Conservation (phyloP, 2,329 filamentous ascomycete species). For the Colletotrichum cordylinicola region DNA sequence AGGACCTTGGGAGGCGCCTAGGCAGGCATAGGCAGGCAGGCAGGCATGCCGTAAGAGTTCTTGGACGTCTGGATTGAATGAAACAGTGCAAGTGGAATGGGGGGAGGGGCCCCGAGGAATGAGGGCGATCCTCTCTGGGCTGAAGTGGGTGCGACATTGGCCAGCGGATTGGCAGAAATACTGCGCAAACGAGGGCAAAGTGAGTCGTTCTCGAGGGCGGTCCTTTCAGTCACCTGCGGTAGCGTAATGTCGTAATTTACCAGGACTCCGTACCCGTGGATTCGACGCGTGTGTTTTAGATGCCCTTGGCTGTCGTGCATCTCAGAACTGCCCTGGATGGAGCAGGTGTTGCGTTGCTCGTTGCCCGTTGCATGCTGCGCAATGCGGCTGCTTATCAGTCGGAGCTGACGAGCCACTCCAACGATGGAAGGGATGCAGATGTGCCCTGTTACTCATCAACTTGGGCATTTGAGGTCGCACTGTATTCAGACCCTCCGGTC, state of each 20-base stretch:
- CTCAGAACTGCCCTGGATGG: background rate
- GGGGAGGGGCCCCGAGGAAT: conserved; percentile 10
- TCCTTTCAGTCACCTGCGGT: conserved; percentile 14
- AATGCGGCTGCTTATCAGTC: conserved; percentile 1
- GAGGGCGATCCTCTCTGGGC: conserved; percentile 7
- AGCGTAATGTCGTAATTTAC: conserved; percentile 10
- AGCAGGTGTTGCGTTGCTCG: background rate
- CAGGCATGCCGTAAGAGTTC: background rate
- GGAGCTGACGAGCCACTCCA: background rate
- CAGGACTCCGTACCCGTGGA: background rate
- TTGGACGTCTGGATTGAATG: background rate
- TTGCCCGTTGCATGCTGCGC: background rate
- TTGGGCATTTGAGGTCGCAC: background rate
- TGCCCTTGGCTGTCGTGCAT: background rate
- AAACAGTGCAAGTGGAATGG: conserved; percentile 13
- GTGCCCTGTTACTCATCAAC: background rate
- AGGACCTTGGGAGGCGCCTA: background rate
- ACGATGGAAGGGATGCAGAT: background rate
- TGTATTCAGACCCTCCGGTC: background rate
- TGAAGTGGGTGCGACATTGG: conserved; percentile 10
- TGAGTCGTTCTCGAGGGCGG: background rate
- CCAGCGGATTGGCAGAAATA: conserved; percentile 1
- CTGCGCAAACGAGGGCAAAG: background rate
- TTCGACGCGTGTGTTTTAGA: background rate
- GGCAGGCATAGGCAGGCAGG: background rate